Base-by-base conservation (phyloP, 1,284 basidiomycete genomes). In the Ceratobasidium sp. region DNA sequence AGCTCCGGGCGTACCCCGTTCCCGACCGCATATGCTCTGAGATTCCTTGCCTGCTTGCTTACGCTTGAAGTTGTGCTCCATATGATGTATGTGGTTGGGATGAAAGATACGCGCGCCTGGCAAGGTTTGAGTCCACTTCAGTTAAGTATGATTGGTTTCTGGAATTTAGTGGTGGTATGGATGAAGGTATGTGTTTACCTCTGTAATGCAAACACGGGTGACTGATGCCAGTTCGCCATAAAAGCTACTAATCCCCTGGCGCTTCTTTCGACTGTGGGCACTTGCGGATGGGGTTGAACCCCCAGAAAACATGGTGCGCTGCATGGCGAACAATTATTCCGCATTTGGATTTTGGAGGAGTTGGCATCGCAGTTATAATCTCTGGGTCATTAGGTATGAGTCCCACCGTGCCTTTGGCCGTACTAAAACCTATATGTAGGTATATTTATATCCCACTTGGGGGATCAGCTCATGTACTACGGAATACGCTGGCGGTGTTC, bases 321-420 rank as follows among this genome's bases (percentile, higher is more conserved):
- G 98, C 83, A 94, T 99, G 91, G 94, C 92, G n/a, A 99, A 99
- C 86, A 99, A 99, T 84, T 99, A 98, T 83, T 98, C 96, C 0
- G 91, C 93, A 0, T 85, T 94, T 1, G 96, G 96, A 0, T 99
- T 99, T 84, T 99, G 97, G 97, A 86, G 97, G 79, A 92, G 92
- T 79, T 99, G 97, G 98, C 97, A 99, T 84, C 88, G 97, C 12
- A 95, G 93, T 81, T 99, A 97, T 86, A 99, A 99, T 83, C 89
- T 99, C 10, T 99, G 98, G 97, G 89, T 97, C 67, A 92, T 97
- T 57, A 88, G 97, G 92, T 95, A 84, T 44, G 85, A 75, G 52
- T 48, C 57, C 54, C 69, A 26, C 73, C 5, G 20, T 40, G 23
- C 56, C n/a, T 26, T 26, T 68, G 66, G n/a, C 59, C 38, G 44